Conservation (phyloP, 495 filamentous ascomycete genomes). For the Tuber umbilicatum region DNA sequence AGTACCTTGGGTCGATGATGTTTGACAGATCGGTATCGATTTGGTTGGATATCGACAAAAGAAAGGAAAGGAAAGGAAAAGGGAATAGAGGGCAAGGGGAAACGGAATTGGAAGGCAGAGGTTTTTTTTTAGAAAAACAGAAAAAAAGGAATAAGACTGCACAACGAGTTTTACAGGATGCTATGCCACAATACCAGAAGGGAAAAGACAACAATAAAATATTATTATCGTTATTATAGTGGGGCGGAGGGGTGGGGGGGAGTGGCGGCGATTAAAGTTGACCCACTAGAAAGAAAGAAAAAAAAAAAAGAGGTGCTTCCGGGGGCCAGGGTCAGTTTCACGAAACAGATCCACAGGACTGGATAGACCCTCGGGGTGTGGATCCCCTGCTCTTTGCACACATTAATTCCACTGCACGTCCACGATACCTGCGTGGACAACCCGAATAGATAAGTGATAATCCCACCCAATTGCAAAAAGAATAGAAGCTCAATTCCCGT, state of each 20-base stretch:
- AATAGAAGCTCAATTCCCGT: not conserved
- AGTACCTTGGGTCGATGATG: conserved; percentile 36
- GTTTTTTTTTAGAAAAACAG: conserved; percentile 16
- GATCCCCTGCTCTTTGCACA: not conserved
- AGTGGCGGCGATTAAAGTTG: conserved; percentile 25
- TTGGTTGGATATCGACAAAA: conserved; percentile 17
- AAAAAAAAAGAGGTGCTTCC: conserved; percentile 21
- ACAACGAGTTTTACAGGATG: not conserved
- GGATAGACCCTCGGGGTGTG: not conserved
- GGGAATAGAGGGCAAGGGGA: not conserved
- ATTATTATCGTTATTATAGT: not conserved
- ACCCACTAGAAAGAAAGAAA: conserved; percentile 13
- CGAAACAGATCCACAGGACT: not conserved
- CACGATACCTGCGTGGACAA: not conserved
- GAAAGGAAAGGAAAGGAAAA: not conserved
- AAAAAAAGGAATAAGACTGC: conserved; percentile 13
- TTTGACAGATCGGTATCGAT: conserved; percentile 35
- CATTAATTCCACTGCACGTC: not conserved
- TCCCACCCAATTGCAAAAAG: not conserved
- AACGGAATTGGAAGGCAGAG: not conserved
- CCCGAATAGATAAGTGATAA: not conserved
- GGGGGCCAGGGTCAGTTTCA: conserved; percentile 19
- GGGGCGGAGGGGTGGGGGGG: not conserved
- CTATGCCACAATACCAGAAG: not conserved
- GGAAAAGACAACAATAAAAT: conserved; percentile 1